Evolutionary conservation across 2,329 filamentous ascomycete species (phyloP), one percentile per base, ranked within the genome.

Genomic region (Monosporascus cannonballus): DNA sequence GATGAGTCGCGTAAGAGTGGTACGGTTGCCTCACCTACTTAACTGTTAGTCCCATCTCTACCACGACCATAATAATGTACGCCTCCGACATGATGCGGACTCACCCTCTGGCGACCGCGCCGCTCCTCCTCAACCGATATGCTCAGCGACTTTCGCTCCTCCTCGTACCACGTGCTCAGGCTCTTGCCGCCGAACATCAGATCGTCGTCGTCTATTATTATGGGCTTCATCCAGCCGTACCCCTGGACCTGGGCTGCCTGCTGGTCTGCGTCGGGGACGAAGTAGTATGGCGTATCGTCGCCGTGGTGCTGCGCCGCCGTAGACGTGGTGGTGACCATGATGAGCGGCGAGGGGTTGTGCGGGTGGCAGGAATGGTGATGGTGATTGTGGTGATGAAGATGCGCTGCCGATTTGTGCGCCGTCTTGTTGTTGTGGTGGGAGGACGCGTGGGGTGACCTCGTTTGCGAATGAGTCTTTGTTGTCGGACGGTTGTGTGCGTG

Each of bases 141-240:
- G 67, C 71, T 75, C 49, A 74, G 64, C 18, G 73, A 69, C 48
- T 73, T 68, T 42, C 77, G 72, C 56, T 81, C 78, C 69, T 84
- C 80, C 67, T 84, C 80, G 64, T 84, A 81, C 79, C 79, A 83
- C 17, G 75, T 69, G 64, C 79, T 79, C 42, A 84, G 66, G 39
- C 78, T 73, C 73, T 83, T 84, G 60, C 80, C 80, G 52, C 79
- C 79, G 59, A 83, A 84, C 65, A 75, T 82, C 38, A 84, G 71
- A 57, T 84, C 80, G 52, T 83, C 79, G 62, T 84, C 80, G 52
- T 84, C 79, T 60, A 84, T 84, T 55, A 79, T 71, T 48, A 77
- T 83, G 36, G 77, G 74, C 51, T 76, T 72, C 56, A 79, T 74
- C 79, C 79, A 83, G 46, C 63, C 64, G 37, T 62, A 60, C 18